A percentile compares a stretch with the other conserved stretches of the same genome.
These are phyloP conservation scores for Trichoderma simmonsii DNA, from an alignment of 2,329 filamentous ascomycete species.

Conservation along the genomic window DNA sequence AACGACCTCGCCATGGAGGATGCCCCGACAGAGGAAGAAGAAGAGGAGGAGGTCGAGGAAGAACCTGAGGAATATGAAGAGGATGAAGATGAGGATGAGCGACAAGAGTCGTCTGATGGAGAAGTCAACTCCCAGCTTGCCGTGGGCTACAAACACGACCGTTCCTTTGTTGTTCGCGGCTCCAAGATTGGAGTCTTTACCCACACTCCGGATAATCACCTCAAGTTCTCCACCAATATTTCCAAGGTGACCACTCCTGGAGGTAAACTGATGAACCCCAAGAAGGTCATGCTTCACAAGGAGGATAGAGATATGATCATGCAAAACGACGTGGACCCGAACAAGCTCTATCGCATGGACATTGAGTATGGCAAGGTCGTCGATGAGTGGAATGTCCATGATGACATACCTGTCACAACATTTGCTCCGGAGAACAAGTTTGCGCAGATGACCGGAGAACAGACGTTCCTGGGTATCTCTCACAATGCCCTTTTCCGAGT, in stretches of 20 bases:
- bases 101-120: constrained; percentile 70
- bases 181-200: constrained; percentile 99
- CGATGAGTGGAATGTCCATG: constrained; percentile 97
- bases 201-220: constrained; percentile 84
- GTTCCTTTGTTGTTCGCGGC: constrained; percentile 93
- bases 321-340: constrained; percentile 78
- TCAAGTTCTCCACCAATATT: constrained; percentile 96
- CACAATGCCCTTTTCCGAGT: constrained; percentile 90
- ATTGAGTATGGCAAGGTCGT: constrained; percentile 96
- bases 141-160: constrained; percentile 94
- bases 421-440: constrained; percentile 98
- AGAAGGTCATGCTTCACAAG: constrained; percentile 94
- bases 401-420: constrained; percentile 87
- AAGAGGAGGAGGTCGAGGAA: constrained; percentile 42
- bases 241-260: constrained; percentile 88
- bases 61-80: constrained; percentile 65
- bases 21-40: constrained; percentile 43
- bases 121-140: constrained; percentile 92
- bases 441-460: constrained; percentile 91
- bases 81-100: constrained; percentile 70
- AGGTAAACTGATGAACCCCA: constrained; percentile 85
- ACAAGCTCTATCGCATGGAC: constrained; percentile 95
- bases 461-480: constrained; percentile 92
- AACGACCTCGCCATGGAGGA: constrained; percentile 93
- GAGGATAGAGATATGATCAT: constrained; percentile 88